Evolutionary conservation across 106 monocot genomes (phyloP).

Genomic region (Cymbidium sinense): DNA sequence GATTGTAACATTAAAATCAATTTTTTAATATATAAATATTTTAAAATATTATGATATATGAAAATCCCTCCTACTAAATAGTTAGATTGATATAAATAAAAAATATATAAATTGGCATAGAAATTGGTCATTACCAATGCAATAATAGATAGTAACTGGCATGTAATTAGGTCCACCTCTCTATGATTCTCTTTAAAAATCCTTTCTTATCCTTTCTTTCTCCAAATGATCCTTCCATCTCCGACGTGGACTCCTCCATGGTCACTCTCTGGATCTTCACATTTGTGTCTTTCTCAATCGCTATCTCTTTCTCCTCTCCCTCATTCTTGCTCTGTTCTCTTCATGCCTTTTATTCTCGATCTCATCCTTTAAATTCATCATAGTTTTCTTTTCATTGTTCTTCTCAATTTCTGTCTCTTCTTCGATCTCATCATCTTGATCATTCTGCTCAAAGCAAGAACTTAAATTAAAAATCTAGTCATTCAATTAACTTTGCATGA

Average conservation of each 20-base stretch:
- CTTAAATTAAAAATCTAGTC: not conserved
- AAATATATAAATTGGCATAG: too few relatives aligned
- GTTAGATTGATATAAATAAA: not conserved
- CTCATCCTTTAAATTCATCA: conserved; percentile 3
- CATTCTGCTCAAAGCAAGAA: not conserved
- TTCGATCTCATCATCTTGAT: too few relatives aligned
- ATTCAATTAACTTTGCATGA: not conserved
- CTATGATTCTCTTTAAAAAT: conserved; percentile 71
- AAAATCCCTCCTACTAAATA: not conserved
- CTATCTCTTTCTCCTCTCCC: conserved; percentile 26
- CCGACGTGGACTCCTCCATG: conserved; percentile 16
- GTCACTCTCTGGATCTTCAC: not conserved
- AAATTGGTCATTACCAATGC: not conserved
- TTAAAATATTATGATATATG: too few relatives aligned
- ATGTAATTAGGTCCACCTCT: conserved; percentile 1
- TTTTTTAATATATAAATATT: too few relatives aligned
- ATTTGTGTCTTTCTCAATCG: not conserved
- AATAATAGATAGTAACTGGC: not conserved
- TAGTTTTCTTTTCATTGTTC: not conserved
- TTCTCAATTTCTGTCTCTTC: not conserved
- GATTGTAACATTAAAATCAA: too few relatives aligned
- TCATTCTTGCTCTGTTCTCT: not conserved
- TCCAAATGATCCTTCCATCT: conserved; percentile 24
- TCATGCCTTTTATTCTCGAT: conserved; percentile 1
- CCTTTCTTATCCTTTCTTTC: conserved; percentile 74